Base-by-base conservation (phyloP, 345 rosid species). In the Theobroma cacao region DNA sequence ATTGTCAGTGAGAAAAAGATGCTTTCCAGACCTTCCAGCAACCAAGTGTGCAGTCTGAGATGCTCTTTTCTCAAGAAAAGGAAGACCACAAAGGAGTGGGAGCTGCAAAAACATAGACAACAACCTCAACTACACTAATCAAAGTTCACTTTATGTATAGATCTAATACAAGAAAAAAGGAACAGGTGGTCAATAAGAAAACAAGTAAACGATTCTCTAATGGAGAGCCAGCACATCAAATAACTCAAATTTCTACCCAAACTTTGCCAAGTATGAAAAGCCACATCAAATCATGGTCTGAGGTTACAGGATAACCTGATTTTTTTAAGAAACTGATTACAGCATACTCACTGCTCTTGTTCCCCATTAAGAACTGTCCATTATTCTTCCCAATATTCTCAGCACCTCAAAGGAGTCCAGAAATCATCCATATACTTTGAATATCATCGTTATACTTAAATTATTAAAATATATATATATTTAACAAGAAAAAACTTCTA, bases 11-110 rank as follows among this genome's bases (percentile, higher is more conserved):
- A 95, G 91, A 84, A 95, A 95, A 45, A 95, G 90, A 88, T 93
- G 98, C 80, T 89, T 95, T 17, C 99, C 97, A 3, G 99, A 89
- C 85, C 91, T 91, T 79, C 98, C 99, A 79, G 80, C 98, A 78
- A 94, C 80, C 67, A 95, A 81, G 68, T 92, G 98, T 53, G 99
- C 97, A 47, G 95, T 89, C 84, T 92, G 91, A 79, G 97, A 86
- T 53, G 96, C 99, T 81, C 88, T 87, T 75, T 88, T 87, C 87
- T 95, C 99, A 33, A 95, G 97, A 88, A 93, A 92, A 63, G 94
- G 91, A 78, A 93, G 90, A 80, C 98, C 99, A 72, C 95, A 92
- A 22, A 93, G 95, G 80, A 95, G 60, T n/a, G 99, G 98, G 66
- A 93, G 90, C 99, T 92, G 87, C 75, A 68, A 34, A 62, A 85